Conservation (phyloP, 768 basidiomycete species). For the Pulveroboletus sp. region DNA sequence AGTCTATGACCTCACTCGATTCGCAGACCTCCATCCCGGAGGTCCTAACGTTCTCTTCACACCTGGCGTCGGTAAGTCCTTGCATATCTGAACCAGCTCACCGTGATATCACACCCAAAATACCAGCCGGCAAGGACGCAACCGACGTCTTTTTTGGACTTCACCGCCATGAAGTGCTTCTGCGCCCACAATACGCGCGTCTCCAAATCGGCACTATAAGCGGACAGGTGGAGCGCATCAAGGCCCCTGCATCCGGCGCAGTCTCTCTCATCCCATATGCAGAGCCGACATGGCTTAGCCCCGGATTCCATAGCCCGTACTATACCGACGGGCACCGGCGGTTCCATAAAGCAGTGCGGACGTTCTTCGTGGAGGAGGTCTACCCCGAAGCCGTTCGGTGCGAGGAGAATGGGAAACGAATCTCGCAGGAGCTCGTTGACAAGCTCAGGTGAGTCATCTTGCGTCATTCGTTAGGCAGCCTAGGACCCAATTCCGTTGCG, state of each 20-base stretch:
- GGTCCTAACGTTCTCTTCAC: slow-evolving; percentile 71
- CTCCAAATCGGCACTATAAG: slow-evolving; percentile 61
- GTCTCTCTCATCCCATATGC: slow-evolving; percentile 77
- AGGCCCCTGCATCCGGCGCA: slow-evolving; percentile 52
- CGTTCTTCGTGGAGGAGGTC: slow-evolving; percentile 73
- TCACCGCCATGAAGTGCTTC: slow-evolving; percentile 77
- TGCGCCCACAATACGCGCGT: slow-evolving; percentile 65
- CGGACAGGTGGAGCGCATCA: slow-evolving; percentile 54
- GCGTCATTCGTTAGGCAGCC: too few relatives aligned
- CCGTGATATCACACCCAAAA: neutral
- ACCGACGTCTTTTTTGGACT: slow-evolving; percentile 82
- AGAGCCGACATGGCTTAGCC: slow-evolving; percentile 76
- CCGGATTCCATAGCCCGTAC: slow-evolving; percentile 70
- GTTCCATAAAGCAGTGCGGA: slow-evolving; percentile 73
- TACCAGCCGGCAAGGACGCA: slow-evolving; percentile 62
- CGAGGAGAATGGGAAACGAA: slow-evolving; percentile 84
- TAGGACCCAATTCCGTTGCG: neutral
- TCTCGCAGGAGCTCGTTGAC: slow-evolving; percentile 80
- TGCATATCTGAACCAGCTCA: neutral
- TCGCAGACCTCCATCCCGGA: slow-evolving; percentile 81
- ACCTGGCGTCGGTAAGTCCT: slow-evolving; percentile 53
- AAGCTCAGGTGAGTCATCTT: slow-evolving; percentile 62
- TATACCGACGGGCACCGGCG: slow-evolving; percentile 67
- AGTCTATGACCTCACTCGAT: slow-evolving; percentile 77
- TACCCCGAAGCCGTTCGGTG: slow-evolving; percentile 67